Percentiles rank a stretch among this genome's conserved stretches.
phyloP scores from a whole-genome alignment of 192 early-diverging fungal species.

The Umbelopsis ramanniana region DNA sequence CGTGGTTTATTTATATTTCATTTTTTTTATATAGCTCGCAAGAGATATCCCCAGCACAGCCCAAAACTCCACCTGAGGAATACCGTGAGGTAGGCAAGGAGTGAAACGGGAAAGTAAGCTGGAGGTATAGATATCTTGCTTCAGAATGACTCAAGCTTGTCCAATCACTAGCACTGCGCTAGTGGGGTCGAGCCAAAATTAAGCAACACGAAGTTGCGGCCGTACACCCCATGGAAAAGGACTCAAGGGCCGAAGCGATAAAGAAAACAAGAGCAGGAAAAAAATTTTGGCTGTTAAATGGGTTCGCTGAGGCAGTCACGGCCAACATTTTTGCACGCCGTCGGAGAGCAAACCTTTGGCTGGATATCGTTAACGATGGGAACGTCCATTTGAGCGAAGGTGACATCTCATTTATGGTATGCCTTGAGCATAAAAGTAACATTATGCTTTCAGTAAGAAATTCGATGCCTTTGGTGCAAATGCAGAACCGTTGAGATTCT shows the following conservation, averaged over 20 bases:
- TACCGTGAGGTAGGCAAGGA: constrained; percentile 13
- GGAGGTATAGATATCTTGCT: constrained; percentile 25
- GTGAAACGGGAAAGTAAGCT: constrained; percentile 21
- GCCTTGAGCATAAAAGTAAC: too few species aligned
- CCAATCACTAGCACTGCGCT: constrained; percentile 17
- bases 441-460: too few species aligned
- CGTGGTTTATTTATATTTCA: neutral
- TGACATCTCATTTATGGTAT: too few species aligned
- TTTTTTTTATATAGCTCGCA: neutral
- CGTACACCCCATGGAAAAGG: constrained; percentile 21
- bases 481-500: too few species aligned
- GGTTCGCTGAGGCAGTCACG: too few species aligned
- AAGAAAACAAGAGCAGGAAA: constrained; percentile 5
- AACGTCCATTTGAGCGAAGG: too few species aligned
- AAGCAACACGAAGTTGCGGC: constrained; percentile 3
- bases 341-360: too few species aligned
- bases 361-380: too few species aligned
- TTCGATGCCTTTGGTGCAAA: too few species aligned
- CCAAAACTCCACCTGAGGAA: constrained; percentile 15
- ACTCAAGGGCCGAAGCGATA: constrained; percentile 21
- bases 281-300: neutral
- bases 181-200: constrained; percentile 16
- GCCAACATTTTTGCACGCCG: too few species aligned
- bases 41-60: constrained; percentile 17
- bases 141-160: constrained; percentile 23